Evolutionary conservation across 192 early-diverging fungal species (phyloP).

Genomic region (Phlyctochytrium planicorne): DNA sequence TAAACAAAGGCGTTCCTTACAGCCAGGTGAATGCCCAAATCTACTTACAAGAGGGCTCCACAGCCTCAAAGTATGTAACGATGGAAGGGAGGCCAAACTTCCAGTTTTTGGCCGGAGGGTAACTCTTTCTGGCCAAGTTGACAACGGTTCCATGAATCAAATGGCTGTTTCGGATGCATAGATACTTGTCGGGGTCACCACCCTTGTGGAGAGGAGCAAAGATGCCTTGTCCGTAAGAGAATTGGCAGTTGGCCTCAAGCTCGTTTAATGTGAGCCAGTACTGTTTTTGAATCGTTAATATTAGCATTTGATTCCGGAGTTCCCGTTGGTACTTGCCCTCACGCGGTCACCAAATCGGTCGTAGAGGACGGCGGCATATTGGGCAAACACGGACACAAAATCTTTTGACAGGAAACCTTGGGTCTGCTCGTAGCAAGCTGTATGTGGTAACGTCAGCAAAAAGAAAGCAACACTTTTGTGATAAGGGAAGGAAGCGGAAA

Average conservation of each 20-base stretch:
- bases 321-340: neutral
- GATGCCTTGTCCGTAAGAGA: neutral
- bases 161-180: neutral
- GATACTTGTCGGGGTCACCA: neutral
- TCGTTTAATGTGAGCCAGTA: constrained; percentile 43
- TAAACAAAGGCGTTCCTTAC: neutral
- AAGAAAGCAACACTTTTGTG: too few species aligned
- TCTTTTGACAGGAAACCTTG: constrained; percentile 8
- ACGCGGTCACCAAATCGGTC: constrained; percentile 22
- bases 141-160: constrained; percentile 19
- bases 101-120: neutral
- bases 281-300: too few species aligned
- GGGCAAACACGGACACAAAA: constrained; percentile 31
- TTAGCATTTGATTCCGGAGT: too few species aligned
- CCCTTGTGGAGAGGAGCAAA: neutral
- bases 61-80: constrained; percentile 7
- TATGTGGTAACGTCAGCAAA: too few species aligned
- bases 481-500: too few species aligned
- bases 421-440: constrained; percentile 28
- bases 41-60: neutral
- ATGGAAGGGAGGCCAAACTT: constrained; percentile 24
- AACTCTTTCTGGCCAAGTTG: neutral
- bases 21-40: too few species aligned
- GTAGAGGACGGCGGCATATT: constrained; percentile 33
- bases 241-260: constrained; percentile 32